Conservation (phyloP, 129 eudicot species). For the Helichrysum umbraculigerum region DNA sequence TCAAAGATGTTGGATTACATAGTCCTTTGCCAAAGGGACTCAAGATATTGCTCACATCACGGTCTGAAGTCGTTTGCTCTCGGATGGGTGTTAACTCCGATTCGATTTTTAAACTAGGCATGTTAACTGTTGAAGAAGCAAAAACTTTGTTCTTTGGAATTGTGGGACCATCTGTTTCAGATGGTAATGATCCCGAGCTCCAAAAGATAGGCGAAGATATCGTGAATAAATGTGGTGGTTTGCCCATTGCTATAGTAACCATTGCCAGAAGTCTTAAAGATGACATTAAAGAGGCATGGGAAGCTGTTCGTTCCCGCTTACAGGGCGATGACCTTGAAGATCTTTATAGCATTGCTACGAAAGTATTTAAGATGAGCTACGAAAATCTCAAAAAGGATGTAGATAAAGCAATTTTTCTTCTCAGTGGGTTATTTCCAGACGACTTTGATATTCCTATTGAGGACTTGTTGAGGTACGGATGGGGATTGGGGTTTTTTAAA, state of each 20-base stretch:
- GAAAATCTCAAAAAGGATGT: neutral
- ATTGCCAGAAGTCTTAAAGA: neutral
- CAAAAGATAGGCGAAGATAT: neutral
- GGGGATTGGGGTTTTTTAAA: neutral
- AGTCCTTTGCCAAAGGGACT: no score
- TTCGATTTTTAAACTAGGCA: neutral
- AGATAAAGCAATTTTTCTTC: neutral
- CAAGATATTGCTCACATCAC: no score
- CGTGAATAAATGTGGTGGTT: neutral
- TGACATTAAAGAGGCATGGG: neutral
- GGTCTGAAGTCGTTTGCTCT: conserved; percentile 20
- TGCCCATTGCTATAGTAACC: conserved; percentile 8
- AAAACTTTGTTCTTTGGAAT: neutral
- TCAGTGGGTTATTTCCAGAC: no score
- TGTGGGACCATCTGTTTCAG: neutral
- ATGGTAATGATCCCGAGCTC: neutral
- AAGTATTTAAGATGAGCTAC: conserved; percentile 1
- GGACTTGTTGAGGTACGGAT: conserved; percentile 7
- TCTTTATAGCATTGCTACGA: neutral
- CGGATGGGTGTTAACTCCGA: neutral
- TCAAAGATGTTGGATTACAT: no score
- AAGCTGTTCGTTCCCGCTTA: neutral
- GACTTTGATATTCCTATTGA: conserved; percentile 8
- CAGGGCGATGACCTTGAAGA: neutral
- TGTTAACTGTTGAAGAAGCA: neutral